A percentile compares a stretch with the other conserved stretches of the same genome.
Evolutionary conservation across 1,139 yeast genomes (phyloP).

Genomic region (Protomyces macrosporus): DNA sequence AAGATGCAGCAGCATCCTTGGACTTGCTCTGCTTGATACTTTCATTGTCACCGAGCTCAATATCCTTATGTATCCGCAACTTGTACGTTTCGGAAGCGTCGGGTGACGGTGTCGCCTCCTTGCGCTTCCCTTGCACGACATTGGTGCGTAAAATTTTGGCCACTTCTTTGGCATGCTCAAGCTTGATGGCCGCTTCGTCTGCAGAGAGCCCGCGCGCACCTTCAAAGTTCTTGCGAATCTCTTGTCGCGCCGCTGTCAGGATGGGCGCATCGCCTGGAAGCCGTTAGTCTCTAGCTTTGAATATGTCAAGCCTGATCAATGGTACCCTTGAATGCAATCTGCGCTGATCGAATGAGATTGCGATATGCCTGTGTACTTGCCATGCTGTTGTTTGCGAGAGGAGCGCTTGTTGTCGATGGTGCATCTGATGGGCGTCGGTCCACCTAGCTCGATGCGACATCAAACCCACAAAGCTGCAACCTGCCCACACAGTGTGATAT

Average conservation of each 20-base stretch:
- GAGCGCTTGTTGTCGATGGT: background rate
- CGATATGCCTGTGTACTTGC: constrained; percentile 29
- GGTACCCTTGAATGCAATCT: constrained; percentile 32
- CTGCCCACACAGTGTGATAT: no score
- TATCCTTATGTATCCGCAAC: constrained; percentile 68
- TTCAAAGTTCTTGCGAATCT: constrained; percentile 59
- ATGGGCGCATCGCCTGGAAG: constrained; percentile 29
- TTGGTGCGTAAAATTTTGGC: constrained; percentile 62
- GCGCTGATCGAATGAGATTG: constrained; percentile 31
- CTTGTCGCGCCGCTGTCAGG: constrained; percentile 54
- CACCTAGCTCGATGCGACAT: no score
- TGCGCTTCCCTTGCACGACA: constrained; percentile 74
- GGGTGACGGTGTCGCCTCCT: constrained; percentile 35
- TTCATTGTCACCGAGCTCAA: constrained; percentile 89
- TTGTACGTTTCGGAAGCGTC: constrained; percentile 29
- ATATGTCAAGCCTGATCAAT: background rate
- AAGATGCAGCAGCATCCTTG: constrained; percentile 15
- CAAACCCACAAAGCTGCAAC: no score
- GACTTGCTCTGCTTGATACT: constrained; percentile 42
- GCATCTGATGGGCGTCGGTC: no score
- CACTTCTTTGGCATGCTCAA: constrained; percentile 59
- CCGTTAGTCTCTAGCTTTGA: constrained; percentile 34
- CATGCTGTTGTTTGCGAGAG: background rate
- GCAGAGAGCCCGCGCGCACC: constrained; percentile 41
- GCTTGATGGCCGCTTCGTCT: constrained; percentile 47